Evolutionary conservation across 2,329 filamentous ascomycete species (phyloP), one percentile per base, ranked within the genome.

Genomic region (Fusarium euwallaceae): DNA sequence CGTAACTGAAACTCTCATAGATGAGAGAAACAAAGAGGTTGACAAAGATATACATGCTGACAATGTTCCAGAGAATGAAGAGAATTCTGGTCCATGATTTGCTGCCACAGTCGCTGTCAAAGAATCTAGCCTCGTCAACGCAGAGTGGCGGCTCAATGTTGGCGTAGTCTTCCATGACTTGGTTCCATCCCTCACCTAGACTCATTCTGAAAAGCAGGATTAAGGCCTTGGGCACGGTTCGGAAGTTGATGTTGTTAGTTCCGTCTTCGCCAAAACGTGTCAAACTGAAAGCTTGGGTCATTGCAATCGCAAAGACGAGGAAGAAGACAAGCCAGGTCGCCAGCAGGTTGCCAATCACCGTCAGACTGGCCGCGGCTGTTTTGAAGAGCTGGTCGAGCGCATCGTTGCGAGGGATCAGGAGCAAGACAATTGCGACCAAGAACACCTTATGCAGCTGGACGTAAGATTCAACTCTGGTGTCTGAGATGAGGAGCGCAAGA

Each of bases 41-140:
- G 80, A 98, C 96, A 80, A 99, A 99, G 79, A 99, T 97, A 85
- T 99, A 99, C 97, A 99, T 99, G 93, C 96, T 98, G 83, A 99
- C 89, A 79, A 99, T 96, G 86, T 99, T 99, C 97, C 97, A 99
- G 6, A 93, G 91, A 67, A 98, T 95, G 86, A 99, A 99, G 11
- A 99, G 87, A 37, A 92, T 91, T 61, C 95, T 89, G 9, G 97
- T 95, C 95, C 97, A 99, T 43, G 91, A 89, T 61, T 92, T 90
- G 84, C 96, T 98, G 68, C 97, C 97, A 80, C 97, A 99, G 83
- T 99, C 97, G 78, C 95, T 97, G 48, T 94, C 86, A 79, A 95
- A 96, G 83, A 98, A 98, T 43, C 88, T 88, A 1, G 85, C 80
- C 39, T 88, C 88, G 22, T 92, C 87, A 1, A 95, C 95, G 83